These are phyloP conservation scores for Cladophialophora chaetospira DNA, from an alignment of 2,329 filamentous ascomycete genomes.

Conservation along the genomic window DNA sequence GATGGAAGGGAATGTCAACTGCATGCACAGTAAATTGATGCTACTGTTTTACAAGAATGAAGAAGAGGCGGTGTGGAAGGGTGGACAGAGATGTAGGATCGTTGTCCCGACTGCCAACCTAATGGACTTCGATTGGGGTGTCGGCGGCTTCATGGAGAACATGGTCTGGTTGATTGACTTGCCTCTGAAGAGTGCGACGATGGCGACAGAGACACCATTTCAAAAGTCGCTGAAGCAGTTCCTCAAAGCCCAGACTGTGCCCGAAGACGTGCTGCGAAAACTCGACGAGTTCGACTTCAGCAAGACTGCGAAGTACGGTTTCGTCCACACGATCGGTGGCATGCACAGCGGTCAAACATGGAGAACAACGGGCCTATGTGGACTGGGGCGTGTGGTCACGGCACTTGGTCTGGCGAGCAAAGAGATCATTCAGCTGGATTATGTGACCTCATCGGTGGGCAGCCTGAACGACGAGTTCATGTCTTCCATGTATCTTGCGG, in stretches of 20 bases:
- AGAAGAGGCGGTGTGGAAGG: not conserved
- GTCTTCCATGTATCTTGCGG: conserved; percentile 59
- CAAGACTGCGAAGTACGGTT: conserved; percentile 69
- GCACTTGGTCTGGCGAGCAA: conserved; percentile 61
- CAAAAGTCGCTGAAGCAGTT: conserved; percentile 71
- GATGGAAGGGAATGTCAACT: conserved; percentile 69
- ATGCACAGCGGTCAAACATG: conserved; percentile 54
- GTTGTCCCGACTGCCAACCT: conserved; percentile 88
- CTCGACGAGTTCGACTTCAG: conserved; percentile 80
- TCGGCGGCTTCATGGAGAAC: conserved; percentile 82
- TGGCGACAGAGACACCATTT: conserved; percentile 58
- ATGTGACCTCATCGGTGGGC: conserved; percentile 73
- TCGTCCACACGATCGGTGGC: conserved; percentile 77
- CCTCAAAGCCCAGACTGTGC: conserved; percentile 65
- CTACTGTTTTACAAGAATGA: conserved; percentile 69
- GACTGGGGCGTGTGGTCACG: conserved; percentile 68
- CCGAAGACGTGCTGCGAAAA: conserved; percentile 65
- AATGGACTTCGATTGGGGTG: conserved; percentile 85
- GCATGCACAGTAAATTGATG: conserved; percentile 95
- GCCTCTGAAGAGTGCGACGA: conserved; percentile 49
- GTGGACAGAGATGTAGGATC: conserved; percentile 54
- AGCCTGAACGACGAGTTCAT: conserved; percentile 71
- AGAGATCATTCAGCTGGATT: conserved; percentile 35
- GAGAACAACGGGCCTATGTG: conserved; percentile 68
- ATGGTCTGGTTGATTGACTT: conserved; percentile 91